These are phyloP conservation scores for Inga oerstediana DNA, from an alignment of 306 rosid genomes.

Conservation along the genomic window DNA sequence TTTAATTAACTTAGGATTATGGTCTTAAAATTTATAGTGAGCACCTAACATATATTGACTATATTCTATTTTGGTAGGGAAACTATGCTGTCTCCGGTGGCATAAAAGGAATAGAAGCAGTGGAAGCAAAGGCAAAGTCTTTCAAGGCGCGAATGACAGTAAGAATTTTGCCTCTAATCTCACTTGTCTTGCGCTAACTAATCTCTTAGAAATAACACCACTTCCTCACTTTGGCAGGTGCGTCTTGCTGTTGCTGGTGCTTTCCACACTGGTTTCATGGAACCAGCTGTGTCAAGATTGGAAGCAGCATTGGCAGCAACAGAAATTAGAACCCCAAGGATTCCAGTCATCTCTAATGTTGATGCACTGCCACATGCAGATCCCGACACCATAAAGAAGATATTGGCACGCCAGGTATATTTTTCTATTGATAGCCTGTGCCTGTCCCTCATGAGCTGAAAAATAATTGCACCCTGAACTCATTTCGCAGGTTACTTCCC, in stretches of 20 bases:
- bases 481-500: constrained; percentile 84
- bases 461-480: constrained; percentile 17
- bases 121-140: constrained; percentile 96
- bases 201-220: constrained; percentile 29
- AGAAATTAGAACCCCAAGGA: constrained; percentile 76
- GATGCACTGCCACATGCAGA: constrained; percentile 90
- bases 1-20: constrained; percentile 28
- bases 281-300: constrained; percentile 95
- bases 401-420: constrained; percentile 82
- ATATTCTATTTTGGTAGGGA: constrained; percentile 58
- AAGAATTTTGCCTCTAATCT: constrained; percentile 27
- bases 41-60: constrained; percentile 9
- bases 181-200: constrained; percentile 15
- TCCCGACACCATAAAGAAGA: constrained; percentile 81
- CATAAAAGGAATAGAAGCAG: constrained; percentile 83
- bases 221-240: constrained; percentile 53
- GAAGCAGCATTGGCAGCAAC: constrained; percentile 91
- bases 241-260: constrained; percentile 99
- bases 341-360: constrained; percentile 95
- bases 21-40: constrained; percentile 17
- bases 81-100: constrained; percentile 99
- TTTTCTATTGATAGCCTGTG: constrained; percentile 9
- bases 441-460: background rate
- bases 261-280: constrained; percentile 93
- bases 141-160: constrained; percentile 99